Percentiles rank a stretch among this genome's conserved stretches.
These are phyloP conservation scores for Martiniozyma asiatica DNA, from an alignment of 1,139 yeast species.

Conservation along the genomic window DNA sequence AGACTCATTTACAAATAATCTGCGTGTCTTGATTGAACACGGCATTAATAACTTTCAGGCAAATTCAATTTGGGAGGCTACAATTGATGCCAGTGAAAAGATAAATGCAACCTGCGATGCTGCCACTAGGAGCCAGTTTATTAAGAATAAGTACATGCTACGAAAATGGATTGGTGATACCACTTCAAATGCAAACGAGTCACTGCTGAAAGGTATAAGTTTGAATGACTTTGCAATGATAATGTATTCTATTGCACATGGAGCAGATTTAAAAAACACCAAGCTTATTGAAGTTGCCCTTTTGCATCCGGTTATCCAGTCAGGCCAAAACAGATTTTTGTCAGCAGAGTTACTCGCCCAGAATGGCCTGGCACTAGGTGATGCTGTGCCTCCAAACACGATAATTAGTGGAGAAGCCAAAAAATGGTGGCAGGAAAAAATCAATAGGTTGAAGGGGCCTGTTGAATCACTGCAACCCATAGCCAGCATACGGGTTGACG, in stretches of 20 bases:
- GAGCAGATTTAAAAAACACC: slow-evolving; percentile 33
- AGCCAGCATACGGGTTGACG: background rate
- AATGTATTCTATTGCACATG: slow-evolving; percentile 35
- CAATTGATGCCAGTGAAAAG: slow-evolving; percentile 12
- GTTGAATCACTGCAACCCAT: background rate
- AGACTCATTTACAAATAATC: slow-evolving; percentile 34
- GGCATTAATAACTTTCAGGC: slow-evolving; percentile 30
- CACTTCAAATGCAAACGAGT: slow-evolving; percentile 14
- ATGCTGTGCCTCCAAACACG: slow-evolving; percentile 12
- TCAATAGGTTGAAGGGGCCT: slow-evolving; percentile 19
- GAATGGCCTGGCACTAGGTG: slow-evolving; percentile 44
- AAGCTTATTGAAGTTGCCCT: slow-evolving; percentile 43
- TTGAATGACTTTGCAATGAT: slow-evolving; percentile 36
- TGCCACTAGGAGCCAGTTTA: slow-evolving; percentile 31
- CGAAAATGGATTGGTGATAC: slow-evolving; percentile 32
- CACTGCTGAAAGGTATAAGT: slow-evolving; percentile 35
- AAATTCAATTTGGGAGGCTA: slow-evolving; percentile 30
- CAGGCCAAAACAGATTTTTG: slow-evolving; percentile 33
- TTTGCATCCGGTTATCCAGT: slow-evolving; percentile 27
- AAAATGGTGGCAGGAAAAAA: slow-evolving; percentile 39
- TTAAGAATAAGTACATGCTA: slow-evolving; percentile 37
- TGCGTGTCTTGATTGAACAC: slow-evolving; percentile 28
- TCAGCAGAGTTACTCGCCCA: slow-evolving; percentile 61
- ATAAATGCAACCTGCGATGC: slow-evolving; percentile 18
- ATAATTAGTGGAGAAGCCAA: slow-evolving; percentile 26